Base-by-base conservation (phyloP, 2,329 filamentous ascomycete genomes). In the Botryotinia calthae region DNA sequence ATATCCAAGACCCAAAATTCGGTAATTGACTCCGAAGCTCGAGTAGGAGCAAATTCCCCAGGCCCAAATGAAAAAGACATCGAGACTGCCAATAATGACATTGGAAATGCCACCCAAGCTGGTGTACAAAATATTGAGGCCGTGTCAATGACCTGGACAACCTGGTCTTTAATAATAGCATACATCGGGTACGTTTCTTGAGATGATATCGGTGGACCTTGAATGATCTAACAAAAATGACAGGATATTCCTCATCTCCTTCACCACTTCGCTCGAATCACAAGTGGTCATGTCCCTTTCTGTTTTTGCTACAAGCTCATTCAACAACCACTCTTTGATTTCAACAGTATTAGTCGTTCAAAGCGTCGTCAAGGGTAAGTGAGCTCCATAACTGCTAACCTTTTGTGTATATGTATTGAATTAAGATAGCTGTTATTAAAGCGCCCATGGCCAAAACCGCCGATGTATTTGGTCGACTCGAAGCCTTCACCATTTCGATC, bases 361-460 rank as follows among this genome's bases (percentile, higher is more conserved):
- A n/a, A 56, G 42, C 59, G 70, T 72, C 31, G 63, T 72, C 18
- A 72, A 61, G 59, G 63, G 70, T 72, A 42, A 44, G 51, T 7
- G 25, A 40, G 12, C 5, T 18, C 12, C n/a, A n/a, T 42, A 20
- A 42, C 28, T 31, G 28, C 28, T n/a, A 12, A 10, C 84, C 86
- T 74, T 82, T 82, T 42, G 85, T 22, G 20, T 44, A 87, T 58
- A 82, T 88, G 46, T 56, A 46, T 62, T 65, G 37, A 64, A 25
- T 37, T 70, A 74, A 51, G 67, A 73, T 34, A 84, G 86, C 87
- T 68, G 85, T 89, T 64, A 86, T 89, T 77, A 89, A 89, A 75
- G 86, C 87, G 4, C 87, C 87, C 16, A 81, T 86, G 72, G 84
- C 85, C 73, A 87, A 86, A 76, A 78, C 86, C 56, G 83, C 85